Percentiles rank a stretch among this genome's conserved stretches.
Conservation (phyloP, 495 filamentous ascomycete species). For the Penicillium atrosanguineum region DNA sequence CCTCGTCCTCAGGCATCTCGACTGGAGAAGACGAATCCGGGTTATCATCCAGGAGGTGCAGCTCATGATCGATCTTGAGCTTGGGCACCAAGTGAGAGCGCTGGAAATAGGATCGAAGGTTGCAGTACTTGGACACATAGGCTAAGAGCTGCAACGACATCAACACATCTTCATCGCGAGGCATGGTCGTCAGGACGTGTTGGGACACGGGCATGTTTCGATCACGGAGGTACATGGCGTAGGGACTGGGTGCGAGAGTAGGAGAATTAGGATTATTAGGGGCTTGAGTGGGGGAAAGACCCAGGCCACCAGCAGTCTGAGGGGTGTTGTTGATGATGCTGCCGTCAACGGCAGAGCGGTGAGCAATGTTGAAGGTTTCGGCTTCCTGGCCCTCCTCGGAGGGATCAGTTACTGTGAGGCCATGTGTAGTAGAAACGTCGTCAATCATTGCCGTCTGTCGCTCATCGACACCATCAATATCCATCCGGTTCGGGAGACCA, state of each 20-base stretch:
- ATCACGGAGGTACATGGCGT: constrained; percentile 74
- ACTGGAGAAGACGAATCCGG: constrained; percentile 38
- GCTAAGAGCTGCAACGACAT: constrained; percentile 98
- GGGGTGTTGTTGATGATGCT: constrained; percentile 72
- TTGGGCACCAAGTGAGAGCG: constrained; percentile 89
- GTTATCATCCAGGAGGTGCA: constrained; percentile 74
- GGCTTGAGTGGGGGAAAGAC: constrained; percentile 74
- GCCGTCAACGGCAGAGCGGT: constrained; percentile 80
- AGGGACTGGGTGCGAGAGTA: constrained; percentile 65
- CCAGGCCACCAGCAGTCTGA: constrained; percentile 60
- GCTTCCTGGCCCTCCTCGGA: constrained; percentile 75
- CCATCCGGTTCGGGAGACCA: constrained; percentile 74
- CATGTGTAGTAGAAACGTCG: constrained; percentile 69
- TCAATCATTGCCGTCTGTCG: constrained; percentile 68
- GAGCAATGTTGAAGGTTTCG: constrained; percentile 95
- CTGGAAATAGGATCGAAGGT: constrained; percentile 92
- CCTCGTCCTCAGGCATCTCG: constrained; percentile 62
- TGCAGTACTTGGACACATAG: constrained; percentile 98
- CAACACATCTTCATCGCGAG: constrained; percentile 92
- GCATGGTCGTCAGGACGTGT: constrained; percentile 80
- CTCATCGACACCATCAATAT: constrained; percentile 76
- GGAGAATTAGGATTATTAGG: constrained; percentile 67
- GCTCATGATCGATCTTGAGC: constrained; percentile 83
- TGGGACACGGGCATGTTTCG: constrained; percentile 61
- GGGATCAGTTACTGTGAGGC: constrained; percentile 70